Conservation (phyloP, 2,329 filamentous ascomycete species). For the Cladosporium austrohemisphaericum region DNA sequence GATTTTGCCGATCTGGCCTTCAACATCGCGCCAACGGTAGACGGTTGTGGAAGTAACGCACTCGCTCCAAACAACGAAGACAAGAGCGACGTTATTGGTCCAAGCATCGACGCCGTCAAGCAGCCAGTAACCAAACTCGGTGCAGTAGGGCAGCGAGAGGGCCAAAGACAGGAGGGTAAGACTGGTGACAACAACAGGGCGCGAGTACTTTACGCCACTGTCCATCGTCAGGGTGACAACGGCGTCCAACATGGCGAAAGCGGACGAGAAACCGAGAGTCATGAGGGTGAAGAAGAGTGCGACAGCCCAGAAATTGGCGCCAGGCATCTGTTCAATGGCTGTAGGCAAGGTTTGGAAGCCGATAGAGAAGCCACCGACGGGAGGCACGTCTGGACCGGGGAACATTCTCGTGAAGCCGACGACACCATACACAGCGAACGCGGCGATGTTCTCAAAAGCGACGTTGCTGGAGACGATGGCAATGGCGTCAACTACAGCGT, state of each 20-base stretch:
- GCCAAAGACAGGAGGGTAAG: constrained; percentile 51
- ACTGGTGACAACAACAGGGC: constrained; percentile 48
- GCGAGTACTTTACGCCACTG: constrained; percentile 46
- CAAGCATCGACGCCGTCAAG: constrained; percentile 54
- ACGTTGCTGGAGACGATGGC: constrained; percentile 55
- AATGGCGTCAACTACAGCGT: constrained; percentile 57
- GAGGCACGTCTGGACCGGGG: constrained; percentile 39
- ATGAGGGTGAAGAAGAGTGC: constrained; percentile 57
- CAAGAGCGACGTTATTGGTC: constrained; percentile 53
- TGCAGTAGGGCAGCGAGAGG: constrained; percentile 55
- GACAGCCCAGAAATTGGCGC: constrained; percentile 57
- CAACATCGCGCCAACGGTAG: constrained; percentile 51
- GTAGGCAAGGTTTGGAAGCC: constrained; percentile 58
- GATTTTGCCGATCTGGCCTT: constrained; percentile 42
- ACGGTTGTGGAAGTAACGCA: constrained; percentile 52
- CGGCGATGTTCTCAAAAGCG: constrained; percentile 53
- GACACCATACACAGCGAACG: constrained; percentile 54
- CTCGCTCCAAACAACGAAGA: constrained; percentile 55
- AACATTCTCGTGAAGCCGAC: constrained; percentile 46
- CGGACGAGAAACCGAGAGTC: constrained; percentile 56
- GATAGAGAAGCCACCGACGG: constrained; percentile 54
- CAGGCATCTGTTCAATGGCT: constrained; percentile 56
- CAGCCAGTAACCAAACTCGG: constrained; percentile 55
- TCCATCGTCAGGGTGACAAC: constrained; percentile 54
- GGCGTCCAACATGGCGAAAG: constrained; percentile 58